These are phyloP conservation scores for Nemania serpens DNA, from an alignment of 2,329 filamentous ascomycete species.

Conservation along the genomic window DNA sequence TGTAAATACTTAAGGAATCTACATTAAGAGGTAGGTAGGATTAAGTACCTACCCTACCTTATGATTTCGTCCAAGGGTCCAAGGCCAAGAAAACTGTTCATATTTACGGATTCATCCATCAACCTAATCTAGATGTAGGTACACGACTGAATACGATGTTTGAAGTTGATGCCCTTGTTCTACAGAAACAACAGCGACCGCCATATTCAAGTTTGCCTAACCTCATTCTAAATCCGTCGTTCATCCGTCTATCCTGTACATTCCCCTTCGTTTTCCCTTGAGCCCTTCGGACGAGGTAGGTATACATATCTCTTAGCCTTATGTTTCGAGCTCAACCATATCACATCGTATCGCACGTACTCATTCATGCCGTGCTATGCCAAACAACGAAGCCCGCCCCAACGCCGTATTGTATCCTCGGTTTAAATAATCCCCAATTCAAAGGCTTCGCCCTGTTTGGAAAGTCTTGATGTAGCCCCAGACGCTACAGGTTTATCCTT, in stretches of 20 bases:
- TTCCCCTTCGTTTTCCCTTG: not conserved
- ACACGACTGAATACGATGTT: no score
- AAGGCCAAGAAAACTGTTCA: no score
- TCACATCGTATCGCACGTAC: not conserved
- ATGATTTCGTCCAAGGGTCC: no score
- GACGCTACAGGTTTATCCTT: no score
- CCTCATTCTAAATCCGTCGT: slow-evolving; percentile 4
- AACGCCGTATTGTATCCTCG: slow-evolving; percentile 10
- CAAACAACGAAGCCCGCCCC: not conserved
- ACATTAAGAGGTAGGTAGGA: no score
- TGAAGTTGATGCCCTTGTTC: no score
- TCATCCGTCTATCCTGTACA: not conserved
- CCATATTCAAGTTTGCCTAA: not conserved
- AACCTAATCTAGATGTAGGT: no score
- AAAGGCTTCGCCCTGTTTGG: not conserved
- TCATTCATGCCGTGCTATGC: not conserved
- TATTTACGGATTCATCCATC: no score
- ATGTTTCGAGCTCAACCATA: not conserved
- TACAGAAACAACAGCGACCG: not conserved
- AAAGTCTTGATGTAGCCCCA: not conserved
- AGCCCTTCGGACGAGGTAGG: not conserved
- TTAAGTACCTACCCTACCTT: no score
- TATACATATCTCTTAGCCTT: not conserved
- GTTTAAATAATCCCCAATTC: not conserved
- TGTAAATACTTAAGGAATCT: no score